A percentile compares a stretch with the other conserved stretches of the same genome.
These are phyloP conservation scores for Alternaria triticimaculans DNA, from an alignment of 2,329 filamentous ascomycete genomes.

Conservation along the genomic window DNA sequence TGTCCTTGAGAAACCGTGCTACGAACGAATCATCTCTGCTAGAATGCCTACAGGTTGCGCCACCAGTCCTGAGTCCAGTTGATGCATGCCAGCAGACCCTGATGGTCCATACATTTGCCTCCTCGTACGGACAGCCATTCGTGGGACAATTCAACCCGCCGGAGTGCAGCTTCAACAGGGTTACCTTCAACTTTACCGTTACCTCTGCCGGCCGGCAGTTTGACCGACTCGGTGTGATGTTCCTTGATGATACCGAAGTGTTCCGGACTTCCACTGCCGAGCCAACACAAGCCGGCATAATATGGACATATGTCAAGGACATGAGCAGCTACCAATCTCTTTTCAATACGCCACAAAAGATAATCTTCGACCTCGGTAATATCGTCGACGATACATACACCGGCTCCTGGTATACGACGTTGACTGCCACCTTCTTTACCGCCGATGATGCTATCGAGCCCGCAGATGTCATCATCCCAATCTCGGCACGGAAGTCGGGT, in stretches of 20 bases:
- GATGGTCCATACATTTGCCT: slow-evolving; percentile 74
- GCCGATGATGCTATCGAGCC: slow-evolving; percentile 51
- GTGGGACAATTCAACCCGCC: slow-evolving; percentile 73
- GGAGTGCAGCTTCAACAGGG: slow-evolving; percentile 72
- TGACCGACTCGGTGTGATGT: slow-evolving; percentile 78
- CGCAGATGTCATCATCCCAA: slow-evolving; percentile 71
- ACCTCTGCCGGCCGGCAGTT: slow-evolving; percentile 75
- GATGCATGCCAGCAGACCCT: slow-evolving; percentile 62
- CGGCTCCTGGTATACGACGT: slow-evolving; percentile 73
- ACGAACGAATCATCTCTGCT: slow-evolving; percentile 50
- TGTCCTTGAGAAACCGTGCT: slow-evolving; percentile 28
- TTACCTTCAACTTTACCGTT: slow-evolving; percentile 78
- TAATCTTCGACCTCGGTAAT: slow-evolving; percentile 80
- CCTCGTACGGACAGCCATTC: slow-evolving; percentile 76
- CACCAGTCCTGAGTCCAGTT: slow-evolving; percentile 65
- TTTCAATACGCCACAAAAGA: slow-evolving; percentile 71
- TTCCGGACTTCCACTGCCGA: slow-evolving; percentile 85
- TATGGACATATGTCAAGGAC: slow-evolving; percentile 80
- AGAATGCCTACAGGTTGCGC: slow-evolving; percentile 73
- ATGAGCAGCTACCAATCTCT: slow-evolving; percentile 74
- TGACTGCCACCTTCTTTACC: slow-evolving; percentile 75
- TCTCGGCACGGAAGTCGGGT: slow-evolving; percentile 62
- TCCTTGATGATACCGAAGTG: slow-evolving; percentile 78
- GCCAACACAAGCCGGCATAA: slow-evolving; percentile 72
- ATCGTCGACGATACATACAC: slow-evolving; percentile 75